These are phyloP conservation scores for Kazachstania sp. DNA, from an alignment of 1,139 yeast genomes.

Conservation along the genomic window DNA sequence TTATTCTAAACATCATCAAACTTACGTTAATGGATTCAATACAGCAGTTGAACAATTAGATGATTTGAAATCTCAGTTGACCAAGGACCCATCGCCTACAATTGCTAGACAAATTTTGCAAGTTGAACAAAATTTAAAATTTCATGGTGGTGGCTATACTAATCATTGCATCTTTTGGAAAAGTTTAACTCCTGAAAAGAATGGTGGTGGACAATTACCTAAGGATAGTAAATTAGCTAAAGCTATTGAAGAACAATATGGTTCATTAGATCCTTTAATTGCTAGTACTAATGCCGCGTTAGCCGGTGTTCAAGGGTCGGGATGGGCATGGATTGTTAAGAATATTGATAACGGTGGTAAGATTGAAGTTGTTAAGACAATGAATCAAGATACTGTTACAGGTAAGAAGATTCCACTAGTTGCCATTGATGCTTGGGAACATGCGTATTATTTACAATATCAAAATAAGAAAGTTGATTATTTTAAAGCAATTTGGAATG, in stretches of 20 bases:
- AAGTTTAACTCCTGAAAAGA: slow-evolving; percentile 71
- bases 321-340: slow-evolving; percentile 95
- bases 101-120: slow-evolving; percentile 37
- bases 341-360: slow-evolving; percentile 67
- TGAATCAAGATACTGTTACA: slow-evolving; percentile 85
- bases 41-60: slow-evolving; percentile 69
- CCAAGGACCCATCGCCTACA: slow-evolving; percentile 41
- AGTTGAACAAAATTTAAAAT: slow-evolving; percentile 73
- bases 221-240: slow-evolving; percentile 43
- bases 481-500: slow-evolving; percentile 95
- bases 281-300: slow-evolving; percentile 62
- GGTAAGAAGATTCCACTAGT: slow-evolving; percentile 65
- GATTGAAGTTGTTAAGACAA: slow-evolving; percentile 75
- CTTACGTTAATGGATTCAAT: slow-evolving; percentile 86
- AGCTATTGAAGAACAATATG: slow-evolving; percentile 61
- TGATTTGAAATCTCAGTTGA: slow-evolving; percentile 60
- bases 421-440: slow-evolving; percentile 99
- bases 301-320: slow-evolving; percentile 94
- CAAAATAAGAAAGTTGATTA: slow-evolving; percentile 90
- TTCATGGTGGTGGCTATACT: slow-evolving; percentile 92
- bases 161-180: slow-evolving; percentile 89
- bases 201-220: slow-evolving; percentile 84
- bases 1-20: slow-evolving; percentile 90
- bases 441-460: slow-evolving; percentile 94
- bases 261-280: slow-evolving; percentile 68